These are phyloP conservation scores for Corymbia maculata DNA, from an alignment of 345 rosid species.

Conservation along the genomic window DNA sequence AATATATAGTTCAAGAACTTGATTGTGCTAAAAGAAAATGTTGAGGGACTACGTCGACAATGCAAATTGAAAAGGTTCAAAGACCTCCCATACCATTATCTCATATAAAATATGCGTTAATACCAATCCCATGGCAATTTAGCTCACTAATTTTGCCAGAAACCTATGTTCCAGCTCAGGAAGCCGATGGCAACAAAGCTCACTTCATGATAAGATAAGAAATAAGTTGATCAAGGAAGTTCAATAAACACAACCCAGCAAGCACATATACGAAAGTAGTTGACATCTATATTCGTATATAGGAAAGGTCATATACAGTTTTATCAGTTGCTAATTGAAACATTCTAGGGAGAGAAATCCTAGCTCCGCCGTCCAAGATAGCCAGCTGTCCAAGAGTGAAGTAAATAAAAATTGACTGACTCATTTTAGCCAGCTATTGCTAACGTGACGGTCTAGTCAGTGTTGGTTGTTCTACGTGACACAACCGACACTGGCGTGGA, in stretches of 20 bases:
- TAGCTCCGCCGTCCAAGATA: conserved; percentile 79
- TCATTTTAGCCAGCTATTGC: too few species aligned
- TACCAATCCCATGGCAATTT: neutral
- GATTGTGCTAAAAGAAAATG: neutral
- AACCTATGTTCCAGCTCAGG: neutral
- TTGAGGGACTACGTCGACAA: too few species aligned
- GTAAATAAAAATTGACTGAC: neutral
- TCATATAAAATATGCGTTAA: too few species aligned
- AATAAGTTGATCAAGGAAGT: neutral
- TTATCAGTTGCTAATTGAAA: conserved; percentile 70
- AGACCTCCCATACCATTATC: too few species aligned
- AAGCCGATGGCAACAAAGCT: neutral
- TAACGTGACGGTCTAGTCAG: too few species aligned
- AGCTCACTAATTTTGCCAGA: neutral
- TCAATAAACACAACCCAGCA: neutral
- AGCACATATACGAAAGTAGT: neutral
- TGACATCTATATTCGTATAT: neutral
- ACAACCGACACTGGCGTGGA: too few species aligned
- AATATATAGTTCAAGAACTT: neutral
- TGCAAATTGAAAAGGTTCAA: too few species aligned
- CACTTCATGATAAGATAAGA: neutral
- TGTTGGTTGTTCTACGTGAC: too few species aligned
- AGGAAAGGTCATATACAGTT: conserved; percentile 38
- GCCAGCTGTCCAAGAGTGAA: conserved; percentile 48
- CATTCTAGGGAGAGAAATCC: conserved; percentile 87